Percentiles rank a stretch among this genome's conserved stretches.
phyloP scores from a whole-genome alignment of 23 red algal genomes.

The Agarophyton chilense region DNA sequence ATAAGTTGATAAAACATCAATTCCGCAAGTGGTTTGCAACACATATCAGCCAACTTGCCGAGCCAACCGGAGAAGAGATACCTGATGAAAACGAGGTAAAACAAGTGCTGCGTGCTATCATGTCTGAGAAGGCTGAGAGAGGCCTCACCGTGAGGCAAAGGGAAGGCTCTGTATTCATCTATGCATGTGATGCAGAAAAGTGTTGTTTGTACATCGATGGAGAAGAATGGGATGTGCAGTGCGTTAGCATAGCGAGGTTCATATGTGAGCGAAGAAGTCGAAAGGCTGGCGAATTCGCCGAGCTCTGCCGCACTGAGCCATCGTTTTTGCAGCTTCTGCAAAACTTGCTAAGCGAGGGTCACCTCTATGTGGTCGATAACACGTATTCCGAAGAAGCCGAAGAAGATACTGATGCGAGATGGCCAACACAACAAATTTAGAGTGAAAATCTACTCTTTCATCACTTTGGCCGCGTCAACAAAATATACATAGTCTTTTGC shows the following conservation, averaged over 20 bases:
- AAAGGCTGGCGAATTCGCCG: not conserved
- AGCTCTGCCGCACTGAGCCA: not conserved
- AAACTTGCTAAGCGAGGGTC: constrained; percentile 15
- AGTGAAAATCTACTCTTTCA: not conserved
- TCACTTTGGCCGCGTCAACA: not conserved
- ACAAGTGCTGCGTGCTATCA: constrained; percentile 1
- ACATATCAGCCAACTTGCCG: constrained; percentile 52
- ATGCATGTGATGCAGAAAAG: not conserved
- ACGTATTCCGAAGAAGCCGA: not conserved
- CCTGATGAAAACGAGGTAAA: not conserved
- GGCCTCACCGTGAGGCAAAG: constrained; percentile 13
- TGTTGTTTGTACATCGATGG: constrained; percentile 63
- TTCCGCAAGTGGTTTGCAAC: constrained; percentile 56
- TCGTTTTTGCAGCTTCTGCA: constrained; percentile 17
- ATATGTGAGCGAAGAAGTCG: constrained; percentile 27
- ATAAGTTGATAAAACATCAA: not conserved
- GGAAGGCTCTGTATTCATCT: constrained; percentile 57
- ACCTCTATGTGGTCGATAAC: constrained; percentile 32
- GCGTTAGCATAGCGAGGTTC: constrained; percentile 12
- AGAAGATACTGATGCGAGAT: not conserved
- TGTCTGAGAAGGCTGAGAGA: not conserved
- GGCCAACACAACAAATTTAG: not conserved
- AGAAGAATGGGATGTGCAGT: constrained; percentile 47
- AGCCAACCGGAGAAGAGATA: not conserved
- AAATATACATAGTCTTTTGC: not conserved